Percentiles rank a stretch among this genome's conserved stretches.
Evolutionary conservation across 2,329 filamentous ascomycete genomes (phyloP).

Genomic region (Biscogniauxia mediterranea): DNA sequence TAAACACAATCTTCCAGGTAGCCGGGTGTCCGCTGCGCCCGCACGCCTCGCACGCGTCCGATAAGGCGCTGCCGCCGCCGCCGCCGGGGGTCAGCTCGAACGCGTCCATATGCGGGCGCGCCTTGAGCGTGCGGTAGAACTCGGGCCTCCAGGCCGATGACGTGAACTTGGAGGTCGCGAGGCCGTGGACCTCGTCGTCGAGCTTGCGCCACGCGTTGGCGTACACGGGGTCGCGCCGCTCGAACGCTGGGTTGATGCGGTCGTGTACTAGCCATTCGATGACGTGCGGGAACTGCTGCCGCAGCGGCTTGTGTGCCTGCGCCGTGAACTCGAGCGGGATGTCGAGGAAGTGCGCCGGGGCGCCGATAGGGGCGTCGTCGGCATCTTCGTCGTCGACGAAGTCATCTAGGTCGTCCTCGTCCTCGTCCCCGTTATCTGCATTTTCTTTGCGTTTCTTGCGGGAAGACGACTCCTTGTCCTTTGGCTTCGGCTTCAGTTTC

Average conservation of each 20-base stretch:
- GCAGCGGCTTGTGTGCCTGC: slow-evolving; percentile 63
- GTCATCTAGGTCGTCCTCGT: slow-evolving; percentile 44
- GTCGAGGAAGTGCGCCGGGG: slow-evolving; percentile 45
- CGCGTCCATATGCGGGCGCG: slow-evolving; percentile 60
- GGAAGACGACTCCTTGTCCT: background rate
- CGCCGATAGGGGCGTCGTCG: slow-evolving; percentile 54
- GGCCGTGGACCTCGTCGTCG: slow-evolving; percentile 66
- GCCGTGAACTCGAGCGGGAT: slow-evolving; percentile 70
- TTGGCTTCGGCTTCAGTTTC: slow-evolving; percentile 3
- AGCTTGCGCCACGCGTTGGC: slow-evolving; percentile 67
- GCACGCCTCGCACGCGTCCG: slow-evolving; percentile 65
- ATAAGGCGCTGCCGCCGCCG: slow-evolving; percentile 31
- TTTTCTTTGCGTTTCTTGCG: slow-evolving; percentile 10
- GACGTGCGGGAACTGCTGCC: slow-evolving; percentile 70
- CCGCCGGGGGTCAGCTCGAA: slow-evolving; percentile 40
- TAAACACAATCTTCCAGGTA: slow-evolving; percentile 61
- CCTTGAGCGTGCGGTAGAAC: slow-evolving; percentile 65
- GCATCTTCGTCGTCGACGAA: slow-evolving; percentile 68
- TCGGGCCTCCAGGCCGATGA: slow-evolving; percentile 68
- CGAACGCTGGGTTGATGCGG: slow-evolving; percentile 70
- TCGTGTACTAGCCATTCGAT: slow-evolving; percentile 82
- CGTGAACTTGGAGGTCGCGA: slow-evolving; percentile 68
- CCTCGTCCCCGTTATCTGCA: slow-evolving; percentile 22
- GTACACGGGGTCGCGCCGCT: slow-evolving; percentile 61
- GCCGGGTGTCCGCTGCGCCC: slow-evolving; percentile 68